Evolutionary conservation across 208 protist species (phyloP), one percentile per base, ranked within the genome.

Genomic region (Acanthamoeba lenticulata): DNA sequence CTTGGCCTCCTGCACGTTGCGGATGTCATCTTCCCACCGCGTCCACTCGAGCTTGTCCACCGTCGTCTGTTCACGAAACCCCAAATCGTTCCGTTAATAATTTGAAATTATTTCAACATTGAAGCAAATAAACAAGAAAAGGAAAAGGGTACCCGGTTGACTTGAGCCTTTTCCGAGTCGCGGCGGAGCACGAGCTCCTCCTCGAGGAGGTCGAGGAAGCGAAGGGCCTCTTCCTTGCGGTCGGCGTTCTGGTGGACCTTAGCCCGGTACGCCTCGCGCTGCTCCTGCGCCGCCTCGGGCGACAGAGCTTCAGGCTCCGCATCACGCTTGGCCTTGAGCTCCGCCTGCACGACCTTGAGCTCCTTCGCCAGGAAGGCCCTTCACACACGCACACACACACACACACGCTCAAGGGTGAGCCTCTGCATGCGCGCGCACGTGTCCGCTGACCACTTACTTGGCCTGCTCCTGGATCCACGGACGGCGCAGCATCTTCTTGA

Each of bases 11-110:
- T n/a, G 29, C 19, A 90, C 44, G 81, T 62, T 36, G 29, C 24
- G 55, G 81, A 90, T 57, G 32, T 65, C 52, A 7, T 57, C 81
- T n/a, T 90, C 81, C 81, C 81, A 90, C 45, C 52, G 11, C 81
- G 27, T 90, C 81, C 81, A 90, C 49, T 90, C 52, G 17, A 44
- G 19, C 52, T 57, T 67, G 52, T 67, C 81, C n/a, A 67, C 52
- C 0, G 81, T 90, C 19, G 45, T 57, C 81, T 90, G 60, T 15
- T 0, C 21, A 57, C 49, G n/a, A n/a, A n/a, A n/a, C n/a, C n/a
- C n/a, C n/a, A n/a, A 44, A 40, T 79, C 36, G 32, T 13, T 34
- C 24, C 15, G 32, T 29, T 34, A 79, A 32, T 79, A 44, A 19
- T 79, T 29, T 21, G 17, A 44, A 44, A 29, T 24, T 40, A 29